Conservation (phyloP, 1,284 basidiomycete genomes). For the Chiua sp. region DNA sequence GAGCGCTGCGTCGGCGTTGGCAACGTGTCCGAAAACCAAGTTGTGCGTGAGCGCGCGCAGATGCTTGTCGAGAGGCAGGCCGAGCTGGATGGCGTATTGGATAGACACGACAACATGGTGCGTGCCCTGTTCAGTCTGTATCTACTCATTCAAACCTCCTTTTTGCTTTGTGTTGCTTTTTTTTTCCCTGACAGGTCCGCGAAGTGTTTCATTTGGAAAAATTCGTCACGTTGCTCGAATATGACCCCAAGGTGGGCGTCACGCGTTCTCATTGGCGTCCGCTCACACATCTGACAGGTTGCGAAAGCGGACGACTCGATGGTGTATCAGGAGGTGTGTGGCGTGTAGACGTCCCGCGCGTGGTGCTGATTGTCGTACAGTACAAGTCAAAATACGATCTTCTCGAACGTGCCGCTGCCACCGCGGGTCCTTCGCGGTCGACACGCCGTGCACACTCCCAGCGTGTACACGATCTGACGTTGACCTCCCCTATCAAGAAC, state of each 20-base stretch:
- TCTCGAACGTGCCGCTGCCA: conserved; percentile 49
- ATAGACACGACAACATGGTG: conserved; percentile 78
- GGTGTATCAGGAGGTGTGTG: conserved; percentile 74
- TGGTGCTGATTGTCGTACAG: conserved; percentile 39
- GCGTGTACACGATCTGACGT: conserved; percentile 48
- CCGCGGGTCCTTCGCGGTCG: conserved; percentile 56
- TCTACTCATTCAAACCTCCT: background rate
- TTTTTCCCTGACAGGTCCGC: conserved; percentile 57
- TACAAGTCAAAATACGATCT: conserved; percentile 69
- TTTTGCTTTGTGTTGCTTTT: background rate
- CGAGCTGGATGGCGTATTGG: conserved; percentile 63
- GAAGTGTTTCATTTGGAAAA: conserved; percentile 88
- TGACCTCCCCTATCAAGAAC: conserved; percentile 24
- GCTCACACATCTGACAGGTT: conserved; percentile 46
- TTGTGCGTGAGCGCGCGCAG: conserved; percentile 46
- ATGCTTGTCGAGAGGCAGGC: conserved; percentile 62
- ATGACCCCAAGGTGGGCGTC: conserved; percentile 69
- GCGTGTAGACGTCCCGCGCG: background rate
- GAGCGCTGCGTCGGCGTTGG: conserved; percentile 6
- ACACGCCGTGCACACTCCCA: conserved; percentile 69
- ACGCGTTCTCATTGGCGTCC: background rate
- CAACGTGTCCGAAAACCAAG: conserved; percentile 27
- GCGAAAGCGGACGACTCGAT: conserved; percentile 77
- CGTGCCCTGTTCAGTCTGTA: conserved; percentile 35
- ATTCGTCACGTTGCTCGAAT: conserved; percentile 75